Conservation (phyloP, 2,329 filamentous ascomycete species). For the Microsporum ferrugineum region DNA sequence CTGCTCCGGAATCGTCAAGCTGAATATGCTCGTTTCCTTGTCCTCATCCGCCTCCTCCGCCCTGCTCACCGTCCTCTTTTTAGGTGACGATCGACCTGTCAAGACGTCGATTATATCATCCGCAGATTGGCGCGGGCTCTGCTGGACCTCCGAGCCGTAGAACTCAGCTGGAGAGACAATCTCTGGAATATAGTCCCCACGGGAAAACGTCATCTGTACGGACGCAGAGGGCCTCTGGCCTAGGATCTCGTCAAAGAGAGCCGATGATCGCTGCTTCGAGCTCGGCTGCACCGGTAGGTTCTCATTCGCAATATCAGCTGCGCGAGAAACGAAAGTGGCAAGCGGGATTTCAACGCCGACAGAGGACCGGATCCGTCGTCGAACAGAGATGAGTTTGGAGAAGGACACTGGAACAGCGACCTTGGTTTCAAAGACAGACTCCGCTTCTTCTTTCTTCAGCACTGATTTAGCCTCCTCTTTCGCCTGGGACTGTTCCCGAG, state of each 20-base stretch:
- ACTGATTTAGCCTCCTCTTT: slow-evolving; percentile 23
- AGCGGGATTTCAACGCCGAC: slow-evolving; percentile 73
- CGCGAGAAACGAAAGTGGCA: slow-evolving; percentile 75
- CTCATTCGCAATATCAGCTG: slow-evolving; percentile 77
- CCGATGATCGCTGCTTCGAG: slow-evolving; percentile 41
- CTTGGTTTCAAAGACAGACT: slow-evolving; percentile 25
- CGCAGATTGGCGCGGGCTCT: slow-evolving; percentile 18
- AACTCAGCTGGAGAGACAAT: slow-evolving; percentile 45
- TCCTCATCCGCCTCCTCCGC: slow-evolving; percentile 16
- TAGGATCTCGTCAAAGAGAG: slow-evolving; percentile 82
- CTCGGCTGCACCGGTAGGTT: slow-evolving; percentile 54
- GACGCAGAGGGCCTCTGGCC: slow-evolving; percentile 43
- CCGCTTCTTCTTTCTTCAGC: slow-evolving; percentile 19
- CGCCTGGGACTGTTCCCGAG: slow-evolving; percentile 2
- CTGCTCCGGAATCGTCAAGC: slow-evolving; percentile 61
- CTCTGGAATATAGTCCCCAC: slow-evolving; percentile 60
- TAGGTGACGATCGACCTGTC: slow-evolving; percentile 33
- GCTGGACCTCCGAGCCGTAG: slow-evolving; percentile 10
- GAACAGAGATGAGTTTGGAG: slow-evolving; percentile 63
- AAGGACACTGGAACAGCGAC: slow-evolving; percentile 69
- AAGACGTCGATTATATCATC: slow-evolving; percentile 77
- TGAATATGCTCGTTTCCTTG: slow-evolving; percentile 58
- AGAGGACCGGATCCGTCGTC: slow-evolving; percentile 65
- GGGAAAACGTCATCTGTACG: slow-evolving; percentile 25
- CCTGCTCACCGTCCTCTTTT: slow-evolving; percentile 16